phyloP scores from a whole-genome alignment of 345 rosid genomes.

The Viola odorata region DNA sequence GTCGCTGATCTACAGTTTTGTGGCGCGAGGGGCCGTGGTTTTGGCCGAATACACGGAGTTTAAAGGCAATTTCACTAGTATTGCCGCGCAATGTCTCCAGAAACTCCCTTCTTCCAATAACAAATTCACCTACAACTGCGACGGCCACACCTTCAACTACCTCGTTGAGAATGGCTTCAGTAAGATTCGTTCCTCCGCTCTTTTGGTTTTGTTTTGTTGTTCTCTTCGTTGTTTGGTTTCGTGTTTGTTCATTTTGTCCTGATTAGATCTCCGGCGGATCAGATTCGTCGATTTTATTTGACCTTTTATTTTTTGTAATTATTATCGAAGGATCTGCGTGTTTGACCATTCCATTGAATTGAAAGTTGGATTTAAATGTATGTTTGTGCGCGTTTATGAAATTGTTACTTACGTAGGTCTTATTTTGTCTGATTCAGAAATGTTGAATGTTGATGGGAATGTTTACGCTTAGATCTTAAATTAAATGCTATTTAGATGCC shows the following conservation, averaged over 20 bases:
- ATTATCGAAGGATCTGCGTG: too few species aligned
- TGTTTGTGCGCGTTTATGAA: too few species aligned
- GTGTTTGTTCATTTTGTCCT: too few species aligned
- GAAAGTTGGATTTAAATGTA: too few species aligned
- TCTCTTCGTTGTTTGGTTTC: neutral
- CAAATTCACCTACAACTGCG: slow-evolving; percentile 30
- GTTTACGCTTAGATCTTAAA: too few species aligned
- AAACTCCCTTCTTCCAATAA: slow-evolving; percentile 26
- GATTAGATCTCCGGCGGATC: too few species aligned
- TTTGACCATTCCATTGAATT: too few species aligned
- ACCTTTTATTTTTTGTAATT: neutral
- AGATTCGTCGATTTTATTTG: neutral
- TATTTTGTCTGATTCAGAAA: too few species aligned
- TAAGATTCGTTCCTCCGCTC: slow-evolving; percentile 5
- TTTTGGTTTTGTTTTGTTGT: neutral
- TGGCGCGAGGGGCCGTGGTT: slow-evolving; percentile 29
- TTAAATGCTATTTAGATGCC: too few species aligned
- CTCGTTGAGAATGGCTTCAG: slow-evolving; percentile 33
- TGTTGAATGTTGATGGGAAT: too few species aligned
- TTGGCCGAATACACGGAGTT: slow-evolving; percentile 27
- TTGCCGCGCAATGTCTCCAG: slow-evolving; percentile 32
- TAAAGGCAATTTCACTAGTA: slow-evolving; percentile 22
- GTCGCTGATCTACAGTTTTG: slow-evolving; percentile 28
- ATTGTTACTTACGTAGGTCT: too few species aligned
- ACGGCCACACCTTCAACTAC: slow-evolving; percentile 31